Evolutionary conservation across 2,329 filamentous ascomycete genomes (phyloP).

Genomic region (Pyricularia pennisetigena): DNA sequence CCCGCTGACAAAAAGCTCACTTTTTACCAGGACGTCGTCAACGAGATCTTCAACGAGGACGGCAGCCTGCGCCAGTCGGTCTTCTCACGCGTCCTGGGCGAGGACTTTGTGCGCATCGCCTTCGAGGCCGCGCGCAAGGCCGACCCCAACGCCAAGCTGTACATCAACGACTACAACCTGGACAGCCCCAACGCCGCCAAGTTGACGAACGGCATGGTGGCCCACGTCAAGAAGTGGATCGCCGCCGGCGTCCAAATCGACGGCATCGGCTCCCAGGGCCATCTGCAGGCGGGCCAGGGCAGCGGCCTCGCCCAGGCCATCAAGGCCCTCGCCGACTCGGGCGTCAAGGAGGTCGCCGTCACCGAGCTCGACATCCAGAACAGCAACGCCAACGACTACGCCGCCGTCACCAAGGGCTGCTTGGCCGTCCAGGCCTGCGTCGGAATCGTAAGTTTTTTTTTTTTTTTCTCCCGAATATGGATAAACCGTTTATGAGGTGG

Average conservation of each 20-base stretch:
- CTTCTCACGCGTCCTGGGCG: constrained; percentile 59
- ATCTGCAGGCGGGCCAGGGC: constrained; percentile 36
- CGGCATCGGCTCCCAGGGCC: constrained; percentile 51
- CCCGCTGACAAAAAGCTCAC: neutral
- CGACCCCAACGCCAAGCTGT: constrained; percentile 59
- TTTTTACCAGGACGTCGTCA: constrained; percentile 41
- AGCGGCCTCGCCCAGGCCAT: constrained; percentile 37
- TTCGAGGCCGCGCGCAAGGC: constrained; percentile 58
- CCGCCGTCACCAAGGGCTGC: constrained; percentile 48
- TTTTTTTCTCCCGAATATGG: no score
- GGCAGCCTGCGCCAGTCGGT: constrained; percentile 49
- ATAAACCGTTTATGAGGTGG: no score
- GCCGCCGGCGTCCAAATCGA: constrained; percentile 53
- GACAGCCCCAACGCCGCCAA: constrained; percentile 52
- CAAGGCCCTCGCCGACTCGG: constrained; percentile 38
- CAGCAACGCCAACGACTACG: constrained; percentile 46
- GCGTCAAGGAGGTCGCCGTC: constrained; percentile 47
- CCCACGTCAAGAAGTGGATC: constrained; percentile 54
- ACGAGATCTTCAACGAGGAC: constrained; percentile 55
- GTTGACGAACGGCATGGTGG: constrained; percentile 39
- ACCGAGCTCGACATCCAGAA: constrained; percentile 60
- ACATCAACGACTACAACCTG: constrained; percentile 69
- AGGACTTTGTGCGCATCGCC: constrained; percentile 59
- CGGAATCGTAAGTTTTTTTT: constrained; percentile 38
- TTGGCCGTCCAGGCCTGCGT: constrained; percentile 48